Conservation (phyloP, 2,329 filamentous ascomycete genomes). For the Pseudopithomyces maydicus region DNA sequence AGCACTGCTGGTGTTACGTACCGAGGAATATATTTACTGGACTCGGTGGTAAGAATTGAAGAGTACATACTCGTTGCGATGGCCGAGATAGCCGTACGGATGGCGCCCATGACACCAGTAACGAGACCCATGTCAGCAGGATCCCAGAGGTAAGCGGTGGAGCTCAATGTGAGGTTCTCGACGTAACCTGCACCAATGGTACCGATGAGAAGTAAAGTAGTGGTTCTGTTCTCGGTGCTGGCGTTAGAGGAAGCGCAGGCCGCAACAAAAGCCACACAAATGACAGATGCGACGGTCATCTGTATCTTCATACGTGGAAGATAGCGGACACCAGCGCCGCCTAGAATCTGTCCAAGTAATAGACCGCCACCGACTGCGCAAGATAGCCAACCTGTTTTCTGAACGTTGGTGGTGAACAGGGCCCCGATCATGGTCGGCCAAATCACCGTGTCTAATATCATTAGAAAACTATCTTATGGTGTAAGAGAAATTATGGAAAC, state of each 20-base stretch:
- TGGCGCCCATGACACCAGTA: constrained; percentile 51
- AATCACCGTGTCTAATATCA: constrained; percentile 28
- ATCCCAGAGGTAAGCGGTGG: constrained; percentile 53
- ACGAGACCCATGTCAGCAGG: constrained; percentile 55
- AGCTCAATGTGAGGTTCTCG: constrained; percentile 41
- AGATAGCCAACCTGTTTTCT: constrained; percentile 33
- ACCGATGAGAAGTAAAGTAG: constrained; percentile 21
- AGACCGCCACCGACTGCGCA: constrained; percentile 33
- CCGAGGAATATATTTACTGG: constrained; percentile 19
- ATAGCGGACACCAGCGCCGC: constrained; percentile 30
- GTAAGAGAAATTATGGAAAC: constrained; percentile 25
- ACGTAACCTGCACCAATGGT: constrained; percentile 27
- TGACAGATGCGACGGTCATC: constrained; percentile 17
- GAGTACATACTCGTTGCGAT: constrained; percentile 32
- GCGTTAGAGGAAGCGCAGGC: constrained; percentile 18
- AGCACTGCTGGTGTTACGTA: constrained; percentile 29
- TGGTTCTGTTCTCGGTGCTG: constrained; percentile 16
- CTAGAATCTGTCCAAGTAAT: constrained; percentile 34
- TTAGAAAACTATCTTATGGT: constrained; percentile 8
- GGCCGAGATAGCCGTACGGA: constrained; percentile 44
- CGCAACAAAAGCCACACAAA: constrained; percentile 25
- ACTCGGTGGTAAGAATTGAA: constrained; percentile 31
- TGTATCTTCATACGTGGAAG: constrained; percentile 29
- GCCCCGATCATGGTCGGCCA: constrained; percentile 38
- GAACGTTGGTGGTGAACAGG: constrained; percentile 26